phyloP scores from a whole-genome alignment of 2,329 filamentous ascomycete genomes.

The Aspergillus sp. region DNA sequence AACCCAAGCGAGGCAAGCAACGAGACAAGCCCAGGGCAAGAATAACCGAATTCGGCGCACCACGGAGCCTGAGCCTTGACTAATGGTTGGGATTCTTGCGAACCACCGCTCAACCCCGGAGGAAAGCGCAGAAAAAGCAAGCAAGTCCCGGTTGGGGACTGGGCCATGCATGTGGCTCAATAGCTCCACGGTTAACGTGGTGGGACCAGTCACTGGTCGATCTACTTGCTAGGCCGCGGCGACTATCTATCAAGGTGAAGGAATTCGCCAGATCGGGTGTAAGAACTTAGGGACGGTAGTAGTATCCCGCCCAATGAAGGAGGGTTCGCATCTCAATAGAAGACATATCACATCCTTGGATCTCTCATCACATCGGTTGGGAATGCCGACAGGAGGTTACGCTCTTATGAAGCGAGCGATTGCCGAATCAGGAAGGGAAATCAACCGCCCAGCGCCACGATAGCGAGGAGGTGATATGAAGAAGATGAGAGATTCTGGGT shows the following conservation, averaged over 20 bases:
- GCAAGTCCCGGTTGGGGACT: not conserved
- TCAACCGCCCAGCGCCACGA: not conserved
- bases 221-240: not conserved
- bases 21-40: not conserved
- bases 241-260: not conserved
- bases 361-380: conserved; percentile 11
- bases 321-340: conserved; percentile 18
- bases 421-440: not conserved
- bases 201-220: not conserved
- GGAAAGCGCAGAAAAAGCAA: not conserved
- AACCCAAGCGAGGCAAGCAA: not conserved
- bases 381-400: not conserved
- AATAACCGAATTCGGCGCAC: not conserved
- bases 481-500: not conserved
- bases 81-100: not conserved
- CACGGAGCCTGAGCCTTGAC: not conserved
- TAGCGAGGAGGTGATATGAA: not conserved
- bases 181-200: not conserved
- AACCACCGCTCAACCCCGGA: not conserved
- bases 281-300: not conserved
- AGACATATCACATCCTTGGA: conserved; percentile 23
- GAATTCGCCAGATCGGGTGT: not conserved
- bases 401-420: not conserved
- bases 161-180: not conserved
- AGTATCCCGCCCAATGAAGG: not conserved